These are phyloP conservation scores for Quercus agrifolia DNA, from an alignment of 306 rosid genomes.

Conservation along the genomic window DNA sequence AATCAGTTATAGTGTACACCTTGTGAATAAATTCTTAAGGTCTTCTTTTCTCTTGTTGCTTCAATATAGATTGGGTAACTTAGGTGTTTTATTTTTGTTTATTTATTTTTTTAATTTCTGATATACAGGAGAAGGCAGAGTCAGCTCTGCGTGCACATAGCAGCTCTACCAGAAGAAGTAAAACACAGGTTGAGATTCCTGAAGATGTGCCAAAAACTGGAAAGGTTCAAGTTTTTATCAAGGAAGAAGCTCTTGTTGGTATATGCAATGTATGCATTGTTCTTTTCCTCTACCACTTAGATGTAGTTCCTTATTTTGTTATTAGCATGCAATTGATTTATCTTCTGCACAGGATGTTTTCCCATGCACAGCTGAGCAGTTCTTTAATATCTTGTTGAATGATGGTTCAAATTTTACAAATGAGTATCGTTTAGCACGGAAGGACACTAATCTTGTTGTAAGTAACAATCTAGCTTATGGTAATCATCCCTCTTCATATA, in stretches of 20 bases:
- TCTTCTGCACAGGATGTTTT: constrained; percentile 66
- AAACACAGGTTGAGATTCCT: constrained; percentile 43
- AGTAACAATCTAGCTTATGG: constrained; percentile 37
- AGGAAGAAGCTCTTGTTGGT: constrained; percentile 69
- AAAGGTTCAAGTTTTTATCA: constrained; percentile 60
- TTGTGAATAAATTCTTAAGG: too few relatives aligned
- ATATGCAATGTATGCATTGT: constrained; percentile 65
- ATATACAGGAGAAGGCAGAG: constrained; percentile 75
- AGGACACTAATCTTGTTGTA: constrained; percentile 87
- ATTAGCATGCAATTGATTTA: constrained; percentile 26
- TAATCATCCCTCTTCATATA: background rate
- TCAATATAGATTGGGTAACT: too few relatives aligned
- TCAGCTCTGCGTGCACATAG: constrained; percentile 97
- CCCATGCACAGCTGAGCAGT: constrained; percentile 76
- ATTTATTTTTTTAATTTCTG: constrained; percentile 19
- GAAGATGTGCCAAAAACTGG: constrained; percentile 54
- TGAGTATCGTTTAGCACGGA: constrained; percentile 64
- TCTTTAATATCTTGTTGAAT: constrained; percentile 59
- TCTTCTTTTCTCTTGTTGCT: too few relatives aligned
- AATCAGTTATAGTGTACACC: too few relatives aligned
- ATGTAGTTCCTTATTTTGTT: constrained; percentile 11
- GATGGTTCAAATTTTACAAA: constrained; percentile 65
- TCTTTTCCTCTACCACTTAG: constrained; percentile 6
- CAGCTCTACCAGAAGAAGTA: constrained; percentile 71
- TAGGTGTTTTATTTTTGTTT: background rate